Conservation (phyloP, 148 eudicot species). For the Cornus florida region DNA sequence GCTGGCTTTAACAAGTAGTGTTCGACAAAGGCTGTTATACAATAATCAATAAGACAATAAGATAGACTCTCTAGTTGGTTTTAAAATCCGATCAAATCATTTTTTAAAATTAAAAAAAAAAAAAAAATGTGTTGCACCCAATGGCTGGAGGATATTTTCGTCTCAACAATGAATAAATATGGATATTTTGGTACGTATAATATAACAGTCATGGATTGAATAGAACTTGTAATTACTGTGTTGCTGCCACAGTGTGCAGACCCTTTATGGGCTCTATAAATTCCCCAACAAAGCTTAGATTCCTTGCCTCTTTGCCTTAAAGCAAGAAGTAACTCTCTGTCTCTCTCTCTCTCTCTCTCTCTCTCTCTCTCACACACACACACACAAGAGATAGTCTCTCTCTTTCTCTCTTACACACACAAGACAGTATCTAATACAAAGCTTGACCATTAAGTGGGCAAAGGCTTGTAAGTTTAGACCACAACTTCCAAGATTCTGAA, state of each 20-base stretch:
- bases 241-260: not conserved
- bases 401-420: not conserved
- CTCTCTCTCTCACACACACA: not conserved
- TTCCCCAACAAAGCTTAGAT: constrained; percentile 11
- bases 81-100: too few species aligned
- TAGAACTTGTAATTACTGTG: not conserved
- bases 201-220: not conserved
- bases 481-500: not conserved
- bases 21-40: too few species aligned
- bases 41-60: too few species aligned
- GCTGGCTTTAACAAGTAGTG: too few species aligned
- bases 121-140: too few species aligned
- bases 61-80: too few species aligned
- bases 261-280: constrained; percentile 32
- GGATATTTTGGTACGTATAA: too few species aligned
- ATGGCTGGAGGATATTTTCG: too few species aligned
- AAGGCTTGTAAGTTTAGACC: not conserved
- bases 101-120: too few species aligned
- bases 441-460: not conserved
- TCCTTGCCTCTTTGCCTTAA: constrained; percentile 9
- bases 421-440: not conserved
- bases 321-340: not conserved
- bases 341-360: constrained; percentile 12
- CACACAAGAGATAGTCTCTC: not conserved
- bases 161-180: too few species aligned